Evolutionary conservation across 345 rosid species (phyloP), one percentile per base, ranked within the genome.

Genomic region (Populus euphratica): DNA sequence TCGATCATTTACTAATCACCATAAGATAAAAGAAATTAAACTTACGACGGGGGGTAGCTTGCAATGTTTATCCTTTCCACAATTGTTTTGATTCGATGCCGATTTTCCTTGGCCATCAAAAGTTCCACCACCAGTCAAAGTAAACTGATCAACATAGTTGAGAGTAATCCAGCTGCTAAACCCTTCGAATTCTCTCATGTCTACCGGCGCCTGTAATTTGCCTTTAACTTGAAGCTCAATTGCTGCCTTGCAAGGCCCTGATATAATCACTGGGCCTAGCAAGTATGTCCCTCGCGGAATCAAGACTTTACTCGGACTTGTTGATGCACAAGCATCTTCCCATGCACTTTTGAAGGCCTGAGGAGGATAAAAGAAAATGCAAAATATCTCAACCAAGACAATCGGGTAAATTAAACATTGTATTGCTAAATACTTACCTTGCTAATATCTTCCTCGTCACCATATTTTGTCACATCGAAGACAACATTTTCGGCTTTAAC

Each of bases 181-280:
- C 43, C 17, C 16, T 23, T 59, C 16, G 63, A 47, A 47, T 14
- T 47, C 50, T 2, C 50, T 47, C 50, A 3, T 16, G 3, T 54
- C 44, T 16, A 73, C 21, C 0, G 88, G 87, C 16, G 91, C 91
- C 70, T 73, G 79, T 29, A 90, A 35, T 27, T 68, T 83, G 11
- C 91, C 94, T 63, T 80, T 73, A 27, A 90, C 38, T 68, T 77
- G 79, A 17, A 88, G 0, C 69, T 73, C 78, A 44, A 90, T 50
- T 8, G 78, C 71, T 39, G 74, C 78, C 73, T 84, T 86, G 84
- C 93, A 90, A 8, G 93, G 90, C 29, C 91, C 90, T 12, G 25
- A 7, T 31, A 90, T 71, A 21, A 14, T 79, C 79, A 86, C 6
- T 1, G 7, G 21, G 5, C 81, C 69, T 49, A 85, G 74, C 76